Conservation (phyloP, 2,329 filamentous ascomycete species). For the Xylaria multiplex region DNA sequence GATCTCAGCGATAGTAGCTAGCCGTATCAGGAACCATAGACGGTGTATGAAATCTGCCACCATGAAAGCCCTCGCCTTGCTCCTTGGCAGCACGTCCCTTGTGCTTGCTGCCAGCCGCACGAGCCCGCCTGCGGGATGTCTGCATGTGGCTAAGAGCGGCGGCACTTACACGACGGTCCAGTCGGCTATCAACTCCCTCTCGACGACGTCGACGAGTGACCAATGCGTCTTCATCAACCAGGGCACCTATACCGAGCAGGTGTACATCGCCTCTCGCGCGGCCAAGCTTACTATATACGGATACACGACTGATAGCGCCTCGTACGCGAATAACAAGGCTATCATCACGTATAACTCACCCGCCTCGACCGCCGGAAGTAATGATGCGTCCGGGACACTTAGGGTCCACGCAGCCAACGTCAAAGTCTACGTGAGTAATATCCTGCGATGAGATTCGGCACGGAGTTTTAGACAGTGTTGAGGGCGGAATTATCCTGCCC, state of each 20-base stretch:
- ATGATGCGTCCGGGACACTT: slow-evolving; percentile 63
- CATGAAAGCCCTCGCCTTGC: slow-evolving; percentile 28
- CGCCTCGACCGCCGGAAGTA: slow-evolving; percentile 59
- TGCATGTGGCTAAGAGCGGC: slow-evolving; percentile 58
- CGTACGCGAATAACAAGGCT: slow-evolving; percentile 67
- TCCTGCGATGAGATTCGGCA: not conserved
- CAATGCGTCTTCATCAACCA: slow-evolving; percentile 70
- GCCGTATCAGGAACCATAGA: not conserved
- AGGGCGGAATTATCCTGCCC: not conserved
- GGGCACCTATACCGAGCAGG: slow-evolving; percentile 70
- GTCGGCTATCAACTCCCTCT: slow-evolving; percentile 67
- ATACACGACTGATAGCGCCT: slow-evolving; percentile 62
- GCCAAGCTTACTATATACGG: slow-evolving; percentile 66
- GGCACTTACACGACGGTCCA: slow-evolving; percentile 57
- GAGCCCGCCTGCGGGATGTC: slow-evolving; percentile 58
- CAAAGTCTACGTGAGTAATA: slow-evolving; percentile 59
- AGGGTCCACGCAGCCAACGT: slow-evolving; percentile 60
- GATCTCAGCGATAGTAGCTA: not conserved
- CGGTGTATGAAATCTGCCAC: not conserved
- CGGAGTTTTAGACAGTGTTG: not conserved
- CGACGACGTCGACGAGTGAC: slow-evolving; percentile 57
- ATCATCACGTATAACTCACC: slow-evolving; percentile 59
- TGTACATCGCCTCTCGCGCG: slow-evolving; percentile 60
- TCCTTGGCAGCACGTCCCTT: slow-evolving; percentile 31
- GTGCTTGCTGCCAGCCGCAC: slow-evolving; percentile 49